Percentiles rank a stretch among this genome's conserved stretches.
These are phyloP conservation scores for Mortierella sp. DNA, from an alignment of 371 early-diverging fungal genomes.

Conservation along the genomic window DNA sequence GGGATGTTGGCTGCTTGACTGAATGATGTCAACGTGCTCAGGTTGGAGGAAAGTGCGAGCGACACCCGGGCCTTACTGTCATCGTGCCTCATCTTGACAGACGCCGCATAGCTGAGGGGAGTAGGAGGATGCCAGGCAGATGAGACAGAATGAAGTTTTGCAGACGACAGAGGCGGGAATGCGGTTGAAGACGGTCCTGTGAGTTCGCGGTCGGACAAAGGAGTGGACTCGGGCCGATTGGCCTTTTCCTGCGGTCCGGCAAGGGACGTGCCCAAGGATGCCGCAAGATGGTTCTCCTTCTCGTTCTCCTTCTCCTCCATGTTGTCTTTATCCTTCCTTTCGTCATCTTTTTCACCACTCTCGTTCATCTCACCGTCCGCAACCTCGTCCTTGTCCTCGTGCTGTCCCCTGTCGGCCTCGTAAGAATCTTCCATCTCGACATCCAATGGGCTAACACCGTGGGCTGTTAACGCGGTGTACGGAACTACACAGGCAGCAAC, in stretches of 20 bases:
- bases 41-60: slow-evolving; percentile 1
- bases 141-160: neutral
- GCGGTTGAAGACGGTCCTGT: neutral
- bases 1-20: slow-evolving; percentile 41
- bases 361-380: neutral
- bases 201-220: neutral
- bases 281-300: too few species aligned
- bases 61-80: slow-evolving; percentile 14
- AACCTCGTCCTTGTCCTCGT: neutral
- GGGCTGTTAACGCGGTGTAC: slow-evolving; percentile 12
- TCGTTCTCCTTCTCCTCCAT: too few species aligned
- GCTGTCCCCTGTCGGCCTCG: slow-evolving; percentile 10
- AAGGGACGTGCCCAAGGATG: too few species aligned
- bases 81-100: slow-evolving; percentile 19
- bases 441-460: slow-evolving; percentile 39
- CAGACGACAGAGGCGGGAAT: slow-evolving; percentile 30
- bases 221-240: too few species aligned
- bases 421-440: slow-evolving; percentile 35
- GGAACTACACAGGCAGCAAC: slow-evolving; percentile 18
- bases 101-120: slow-evolving; percentile 41
- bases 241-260: too few species aligned
- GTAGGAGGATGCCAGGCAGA: neutral
- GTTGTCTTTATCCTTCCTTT: too few species aligned
- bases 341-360: too few species aligned
- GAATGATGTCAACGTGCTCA: slow-evolving; percentile 37